Evolutionary conservation across 1,284 basidiomycete genomes (phyloP).

Genomic region (Ganoderma meredithae): DNA sequence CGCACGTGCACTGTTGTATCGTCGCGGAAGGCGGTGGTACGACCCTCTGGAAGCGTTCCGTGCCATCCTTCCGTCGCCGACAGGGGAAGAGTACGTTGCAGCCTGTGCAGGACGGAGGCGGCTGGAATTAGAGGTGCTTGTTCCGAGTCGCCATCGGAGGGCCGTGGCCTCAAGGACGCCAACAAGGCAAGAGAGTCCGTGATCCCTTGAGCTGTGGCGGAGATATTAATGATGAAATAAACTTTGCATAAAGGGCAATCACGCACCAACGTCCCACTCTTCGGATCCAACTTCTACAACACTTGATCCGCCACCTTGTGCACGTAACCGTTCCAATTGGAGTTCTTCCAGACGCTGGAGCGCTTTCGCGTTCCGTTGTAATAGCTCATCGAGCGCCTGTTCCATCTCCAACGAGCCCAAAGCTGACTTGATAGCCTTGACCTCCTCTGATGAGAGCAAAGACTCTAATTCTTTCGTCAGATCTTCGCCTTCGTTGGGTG

Average conservation of each 20-base stretch:
- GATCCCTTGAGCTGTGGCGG: slow-evolving; percentile 69
- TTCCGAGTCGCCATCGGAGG: slow-evolving; percentile 46
- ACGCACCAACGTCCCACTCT: slow-evolving; percentile 80
- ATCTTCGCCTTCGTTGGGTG: slow-evolving; percentile 26
- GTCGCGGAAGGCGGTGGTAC: slow-evolving; percentile 68
- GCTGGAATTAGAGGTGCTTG: slow-evolving; percentile 61
- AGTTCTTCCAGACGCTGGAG: slow-evolving; percentile 68
- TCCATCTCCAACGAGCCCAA: slow-evolving; percentile 70
- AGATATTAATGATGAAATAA: slow-evolving; percentile 10
- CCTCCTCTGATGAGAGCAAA: slow-evolving; percentile 62
- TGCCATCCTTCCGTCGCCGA: slow-evolving; percentile 71
- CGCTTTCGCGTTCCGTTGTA: slow-evolving; percentile 69
- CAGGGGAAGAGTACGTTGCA: slow-evolving; percentile 72
- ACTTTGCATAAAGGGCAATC: neutral
- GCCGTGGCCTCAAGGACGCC: slow-evolving; percentile 72
- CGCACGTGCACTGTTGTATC: slow-evolving; percentile 73
- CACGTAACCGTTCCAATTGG: slow-evolving; percentile 61
- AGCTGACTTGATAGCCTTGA: slow-evolving; percentile 59
- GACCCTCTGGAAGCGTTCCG: slow-evolving; percentile 71
- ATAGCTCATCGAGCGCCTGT: slow-evolving; percentile 67
- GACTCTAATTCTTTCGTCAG: slow-evolving; percentile 52
- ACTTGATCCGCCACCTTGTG: slow-evolving; percentile 52
- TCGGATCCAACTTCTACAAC: slow-evolving; percentile 69
- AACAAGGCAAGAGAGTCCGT: slow-evolving; percentile 72
- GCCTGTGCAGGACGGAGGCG: slow-evolving; percentile 63